Evolutionary conservation across 2,329 filamentous ascomycete genomes (phyloP), one percentile per base, ranked within the genome.

Genomic region (Alternaria sp.): DNA sequence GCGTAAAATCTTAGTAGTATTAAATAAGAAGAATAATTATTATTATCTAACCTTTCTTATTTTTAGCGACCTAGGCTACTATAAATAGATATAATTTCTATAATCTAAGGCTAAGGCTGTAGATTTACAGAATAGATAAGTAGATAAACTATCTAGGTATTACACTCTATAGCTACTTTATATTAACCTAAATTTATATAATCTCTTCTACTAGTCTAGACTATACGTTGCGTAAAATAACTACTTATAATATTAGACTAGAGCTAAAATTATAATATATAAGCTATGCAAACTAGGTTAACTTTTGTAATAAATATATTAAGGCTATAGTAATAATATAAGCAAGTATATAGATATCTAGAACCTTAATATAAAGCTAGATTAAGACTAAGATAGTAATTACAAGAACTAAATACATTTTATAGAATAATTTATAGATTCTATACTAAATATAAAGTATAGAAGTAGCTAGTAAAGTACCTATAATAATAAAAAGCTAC

Each of bases 71-170:
- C 65, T 54, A 67, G 9, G 65, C 56, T 8, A 67, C 15, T 30
- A 67, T 53, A 43, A 60, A 67, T 3, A 60, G 65, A 56, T 67
- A 57, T 12, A 20, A 50, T 21, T 67, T 46, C 26, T 56, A n/a
- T 12, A 65, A 14, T 12, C 65, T 41, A n/a, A 60, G n/a, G 9
- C 57, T 46, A 5, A 60, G 20, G n/a, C 41, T 49, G 15, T 53
- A 43, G 3, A 58, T n/a, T 6, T 20, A 15, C 6, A 55, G 62
- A 18, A 65, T 20, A 37, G 57, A 55, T 4, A 57, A 47, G 43
- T 67, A 58, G 10, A 63, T 21, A 11, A 63, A 56, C 28, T 56
- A 25, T 2, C 59, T 62, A 33, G 56, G 37, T n/a, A 43, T 11
- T 14, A 61, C 43, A 7, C 18, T 43, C 23, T 26, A 56, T 4